phyloP scores from a whole-genome alignment of 1,284 basidiomycete genomes.

The Neolentinus lepideus region DNA sequence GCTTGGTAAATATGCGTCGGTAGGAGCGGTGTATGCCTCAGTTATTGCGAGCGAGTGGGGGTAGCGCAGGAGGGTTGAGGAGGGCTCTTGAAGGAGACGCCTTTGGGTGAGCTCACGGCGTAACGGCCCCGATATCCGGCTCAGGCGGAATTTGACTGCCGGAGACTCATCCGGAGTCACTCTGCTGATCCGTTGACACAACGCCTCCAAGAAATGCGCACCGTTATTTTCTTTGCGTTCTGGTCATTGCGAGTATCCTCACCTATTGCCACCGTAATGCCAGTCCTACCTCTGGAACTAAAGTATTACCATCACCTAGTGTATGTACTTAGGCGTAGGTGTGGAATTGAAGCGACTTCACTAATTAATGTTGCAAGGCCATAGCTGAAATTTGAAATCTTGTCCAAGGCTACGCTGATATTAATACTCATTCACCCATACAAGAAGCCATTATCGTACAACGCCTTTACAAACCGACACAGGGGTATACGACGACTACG shows the following conservation, averaged over 20 bases:
- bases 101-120: neutral
- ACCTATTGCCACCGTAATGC: no score
- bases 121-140: neutral
- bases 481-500: neutral
- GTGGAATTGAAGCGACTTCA: no score
- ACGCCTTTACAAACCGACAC: neutral
- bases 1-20: neutral
- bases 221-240: no score
- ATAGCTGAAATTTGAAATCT: no score
- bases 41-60: neutral
- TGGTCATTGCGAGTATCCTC: no score
- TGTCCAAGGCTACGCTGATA: no score
- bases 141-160: neutral
- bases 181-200: no score
- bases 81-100: neutral
- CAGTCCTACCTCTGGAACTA: no score
- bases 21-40: neutral
- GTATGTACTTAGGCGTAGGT: no score
- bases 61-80: neutral
- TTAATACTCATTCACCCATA: no score
- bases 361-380: no score
- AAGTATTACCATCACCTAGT: no score
- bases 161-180: neutral
- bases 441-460: neutral
- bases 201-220: neutral